Evolutionary conservation across 2,329 filamentous ascomycete species (phyloP), one percentile per base, ranked within the genome.

Genomic region (Sporothrix luriei): DNA sequence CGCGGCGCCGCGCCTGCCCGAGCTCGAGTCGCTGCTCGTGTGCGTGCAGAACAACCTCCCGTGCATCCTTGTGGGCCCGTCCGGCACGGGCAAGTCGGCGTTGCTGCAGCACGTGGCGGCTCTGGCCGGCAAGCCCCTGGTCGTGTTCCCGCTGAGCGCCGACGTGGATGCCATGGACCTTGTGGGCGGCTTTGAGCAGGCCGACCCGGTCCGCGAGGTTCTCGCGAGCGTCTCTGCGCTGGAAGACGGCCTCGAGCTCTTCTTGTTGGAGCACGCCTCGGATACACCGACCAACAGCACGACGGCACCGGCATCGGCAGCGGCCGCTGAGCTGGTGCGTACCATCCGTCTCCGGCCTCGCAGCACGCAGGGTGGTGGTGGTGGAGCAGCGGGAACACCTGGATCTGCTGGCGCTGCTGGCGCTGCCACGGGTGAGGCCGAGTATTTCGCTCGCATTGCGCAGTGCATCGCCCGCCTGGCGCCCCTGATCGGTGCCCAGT

Each of bases 121-220:
- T 14, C 81, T 91, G 29, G 87, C 88, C 54, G 95, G 95, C 29
- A 90, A 90, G 69, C 84, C 88, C 1, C 82, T 98, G 3, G 86
- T 94, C 43, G 91, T 93, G 19, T 92, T 98, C 75, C 89, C 94
- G 0, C 88, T 99, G 80, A 99, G 97, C 77, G 90, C 94, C 7
- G 96, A 99, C 75, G 91, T 97, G 57, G 95, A 99, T 78, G 94
- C 94, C 0, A 97, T 97, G 89, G 95, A 99, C 79, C 87, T 99
- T 69, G 92, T 99, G 69, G 95, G 95, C 76, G 95, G 95, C 0
- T 99, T 97, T 76, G 95, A 99, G 78, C 95, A 99, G 79, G 89
- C 92, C 21, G 95, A 99, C 77, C 88, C 92, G 26, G 84, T 91
- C 66, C 86, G 94, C 69, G 87, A 91, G 72, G 82, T 92, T 4